Base-by-base conservation (phyloP, 345 rosid species). In the Kandelia obovata region DNA sequence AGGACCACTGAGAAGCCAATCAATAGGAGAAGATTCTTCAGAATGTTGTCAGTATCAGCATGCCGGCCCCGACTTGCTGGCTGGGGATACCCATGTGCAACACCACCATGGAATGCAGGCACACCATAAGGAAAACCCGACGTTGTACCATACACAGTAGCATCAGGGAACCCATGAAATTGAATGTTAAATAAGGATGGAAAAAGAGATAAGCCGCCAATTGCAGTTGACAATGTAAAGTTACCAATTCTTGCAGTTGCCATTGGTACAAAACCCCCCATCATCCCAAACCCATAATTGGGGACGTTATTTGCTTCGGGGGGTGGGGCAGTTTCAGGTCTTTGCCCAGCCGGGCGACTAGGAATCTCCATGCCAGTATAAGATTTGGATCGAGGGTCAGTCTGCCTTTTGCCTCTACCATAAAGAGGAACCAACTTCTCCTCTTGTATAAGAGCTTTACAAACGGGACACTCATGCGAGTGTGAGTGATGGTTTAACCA, bases 371-470 rank as follows among this genome's bases (percentile, higher is more conserved):
- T 65, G 25, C 91, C 96, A 0, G 92, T 90, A 69, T 86, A 90
- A 7, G 86, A 83, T 61, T 92, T 92, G 0, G 87, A 81, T 17
- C 96, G 81, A 0, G 94, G 99, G 63, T 92, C 98, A 2, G 85
- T 71, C 60, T 82, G 89, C 28, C 83, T 79, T 78, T 89, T 89
- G 26, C 97, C 99, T 79, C 99, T 83, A 4, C 99, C 96, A 11
- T 95, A 92, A n/a, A 95, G 92, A 34, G 99, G 99, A 19, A 95
- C 94, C 34, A 95, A 82, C 69, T 90, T 95, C 28, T 87, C 98
- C 75, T 95, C 99, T 75, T 90, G 82, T 9, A 92, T 82, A 3
- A 92, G 71, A 15, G 99, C 98, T 85, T 92, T 95, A 81, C 98
- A 95, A 32, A 95, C 92, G 0, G 97, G 98, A 39, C 98, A 95